Base-by-base conservation (phyloP, 164 flowering plant species). In the Vitis cinerea region DNA sequence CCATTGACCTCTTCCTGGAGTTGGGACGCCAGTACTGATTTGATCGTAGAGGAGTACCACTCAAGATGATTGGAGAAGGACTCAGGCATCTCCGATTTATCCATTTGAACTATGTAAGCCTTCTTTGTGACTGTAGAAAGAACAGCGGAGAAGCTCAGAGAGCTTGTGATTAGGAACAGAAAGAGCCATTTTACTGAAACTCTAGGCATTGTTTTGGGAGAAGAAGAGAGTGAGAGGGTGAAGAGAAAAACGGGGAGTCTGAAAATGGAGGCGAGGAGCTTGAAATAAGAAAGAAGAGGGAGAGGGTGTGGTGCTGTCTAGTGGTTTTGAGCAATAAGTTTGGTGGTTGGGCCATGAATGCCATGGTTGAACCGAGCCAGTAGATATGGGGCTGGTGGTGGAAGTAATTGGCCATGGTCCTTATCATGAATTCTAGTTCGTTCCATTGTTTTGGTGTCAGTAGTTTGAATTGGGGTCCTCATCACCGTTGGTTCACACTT, bases 51-150 rank as follows among this genome's bases (percentile, higher is more conserved):
- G 0, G 89, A 74, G 80, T 91, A 94, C 98, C 98, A 94, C 10
- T 86, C 76, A 0, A 74, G 71, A 70, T 88, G 97, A 59, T 75
- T 66, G 30, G 75, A 37, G 77, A 83, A 89, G 55, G 84, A 66
- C 1, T 64, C 68, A 0, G 97, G 98, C 75, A 72, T 83, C 8
- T 82, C 82, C 2, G 80, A 78, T 37, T 79, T 83, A 58, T 90
- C 90, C 91, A 90, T 86, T 29, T 90, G 93, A 58, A 94, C 74
- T 16, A 94, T 79, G 64, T 86, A 92, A 44, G 92, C 85, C 61
- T 84, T 88, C 74, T 71, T 86, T 1, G 77, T 61, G 2, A 67
- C 19, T 23, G 71, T 27, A 27, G 79, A 64, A 27, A 75, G n/a
- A 30, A 62, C 68, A 14, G 57, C 3, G 37, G 1, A 54, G 68